Evolutionary conservation across 208 protist genomes (phyloP), one percentile per base, ranked within the genome.

Genomic region (Crithidia fasciculata): DNA sequence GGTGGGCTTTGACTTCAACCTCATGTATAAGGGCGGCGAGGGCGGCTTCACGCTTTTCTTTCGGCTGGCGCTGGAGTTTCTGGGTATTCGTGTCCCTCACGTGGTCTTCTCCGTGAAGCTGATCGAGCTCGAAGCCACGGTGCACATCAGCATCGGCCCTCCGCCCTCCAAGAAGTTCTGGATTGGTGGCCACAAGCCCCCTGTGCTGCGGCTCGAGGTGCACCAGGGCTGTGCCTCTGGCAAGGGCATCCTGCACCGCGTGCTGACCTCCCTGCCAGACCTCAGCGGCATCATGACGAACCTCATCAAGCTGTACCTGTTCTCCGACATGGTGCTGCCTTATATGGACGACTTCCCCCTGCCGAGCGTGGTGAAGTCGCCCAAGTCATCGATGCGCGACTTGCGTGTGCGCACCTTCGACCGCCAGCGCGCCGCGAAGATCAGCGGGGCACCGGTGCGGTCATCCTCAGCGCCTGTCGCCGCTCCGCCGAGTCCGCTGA

Each of bases 81-180:
- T 80, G n/a, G 88, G 85, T 41, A 78, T 95, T 40, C 88, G 87
- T 40, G 86, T 96, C 28, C 92, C 92, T 0, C 88, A 95, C 63
- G 64, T 93, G 41, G 68, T 92, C 44, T 77, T 94, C 67, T 84
- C 83, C 0, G 71, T 90, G 40, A 91, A 91, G 68, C 70, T 95
- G 54, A 49, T 88, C 52, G 82, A 91, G 56, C 63, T 93, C 7
- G 69, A 89, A 55, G 87, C 67, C 4, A 87, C 83, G 10, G 52
- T 92, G 71, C 87, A 88, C 68, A 69, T 95, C n/a, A 94, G 90
- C 76, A 88, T 96, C 63, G 85, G 90, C 8, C 90, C 89, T 3
- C 92, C 92, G 28, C 92, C 92, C 8, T 90, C 87, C n/a, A 90
- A 92, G 69, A 88, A 85, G 73, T 93, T 96, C 58, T 96, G 92